Conservation (phyloP, 2,329 filamentous ascomycete genomes). For the Penicillium aurantiogriseum region DNA sequence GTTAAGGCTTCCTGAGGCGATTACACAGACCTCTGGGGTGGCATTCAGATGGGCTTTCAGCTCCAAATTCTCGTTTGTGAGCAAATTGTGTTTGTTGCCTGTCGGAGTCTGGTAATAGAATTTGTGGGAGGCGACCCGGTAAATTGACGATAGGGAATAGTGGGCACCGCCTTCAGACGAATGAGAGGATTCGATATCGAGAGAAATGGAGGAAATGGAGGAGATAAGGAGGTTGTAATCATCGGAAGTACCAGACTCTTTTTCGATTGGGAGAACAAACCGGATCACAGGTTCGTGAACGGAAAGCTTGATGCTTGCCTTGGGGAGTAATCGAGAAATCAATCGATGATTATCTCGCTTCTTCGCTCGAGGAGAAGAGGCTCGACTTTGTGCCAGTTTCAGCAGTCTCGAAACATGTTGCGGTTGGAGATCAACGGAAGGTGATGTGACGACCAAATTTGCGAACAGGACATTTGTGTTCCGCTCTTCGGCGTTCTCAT, state of each 20-base stretch:
- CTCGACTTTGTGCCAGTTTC: constrained; percentile 65
- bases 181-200: constrained; percentile 96
- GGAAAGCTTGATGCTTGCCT: constrained; percentile 91
- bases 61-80: constrained; percentile 85
- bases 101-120: constrained; percentile 91
- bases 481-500: constrained; percentile 71
- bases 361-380: constrained; percentile 41
- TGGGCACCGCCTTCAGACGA: constrained; percentile 78
- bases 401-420: constrained; percentile 84
- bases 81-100: constrained; percentile 78
- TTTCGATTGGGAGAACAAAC: constrained; percentile 79
- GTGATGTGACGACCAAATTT: constrained; percentile 93
- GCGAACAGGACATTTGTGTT: constrained; percentile 97
- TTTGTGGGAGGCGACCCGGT: constrained; percentile 80
- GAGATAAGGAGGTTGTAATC: constrained; percentile 96
- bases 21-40: constrained; percentile 79
- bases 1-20: constrained; percentile 74
- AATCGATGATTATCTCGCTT: constrained; percentile 60
- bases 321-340: constrained; percentile 87
- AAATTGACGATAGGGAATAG: constrained; percentile 79
- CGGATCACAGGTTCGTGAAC: constrained; percentile 94
- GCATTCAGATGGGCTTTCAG: constrained; percentile 82
- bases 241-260: constrained; percentile 57
- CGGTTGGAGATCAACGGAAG: constrained; percentile 88
- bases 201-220: constrained; percentile 85